Evolutionary conservation across 305 asterid species (phyloP).

Genomic region (Vinca major): DNA sequence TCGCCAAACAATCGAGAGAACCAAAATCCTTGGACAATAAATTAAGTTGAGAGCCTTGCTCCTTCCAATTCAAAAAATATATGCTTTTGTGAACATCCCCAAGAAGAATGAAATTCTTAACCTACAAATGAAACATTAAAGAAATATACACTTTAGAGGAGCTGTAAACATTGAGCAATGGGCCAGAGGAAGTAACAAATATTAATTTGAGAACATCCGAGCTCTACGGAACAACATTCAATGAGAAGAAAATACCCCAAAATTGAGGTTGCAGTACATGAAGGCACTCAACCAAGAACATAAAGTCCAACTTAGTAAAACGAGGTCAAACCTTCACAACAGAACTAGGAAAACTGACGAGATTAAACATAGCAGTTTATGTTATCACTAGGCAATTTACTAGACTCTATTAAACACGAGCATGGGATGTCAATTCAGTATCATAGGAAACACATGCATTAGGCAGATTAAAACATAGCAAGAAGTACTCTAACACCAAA

Average conservation of each 20-base stretch:
- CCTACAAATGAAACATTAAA: constrained; percentile 39
- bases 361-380: background rate
- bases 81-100: constrained; percentile 97
- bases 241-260: background rate
- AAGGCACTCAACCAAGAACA: background rate
- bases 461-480: background rate
- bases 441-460: background rate
- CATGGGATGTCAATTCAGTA: background rate
- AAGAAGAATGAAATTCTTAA: constrained; percentile 85
- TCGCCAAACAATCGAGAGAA: constrained; percentile 87
- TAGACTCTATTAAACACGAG: background rate
- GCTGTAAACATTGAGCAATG: background rate
- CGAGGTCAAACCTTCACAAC: background rate
- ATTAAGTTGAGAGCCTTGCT: constrained; percentile 82
- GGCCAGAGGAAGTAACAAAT: background rate
- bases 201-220: background rate
- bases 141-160: background rate
- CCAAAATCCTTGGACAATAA: constrained; percentile 93
- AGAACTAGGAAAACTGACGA: background rate
- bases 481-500: background rate
- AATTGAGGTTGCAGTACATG: background rate
- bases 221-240: background rate
- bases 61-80: constrained; percentile 96
- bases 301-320: background rate
- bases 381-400: background rate